phyloP scores from a whole-genome alignment of 768 basidiomycete genomes.

The Lepiota venenata region DNA sequence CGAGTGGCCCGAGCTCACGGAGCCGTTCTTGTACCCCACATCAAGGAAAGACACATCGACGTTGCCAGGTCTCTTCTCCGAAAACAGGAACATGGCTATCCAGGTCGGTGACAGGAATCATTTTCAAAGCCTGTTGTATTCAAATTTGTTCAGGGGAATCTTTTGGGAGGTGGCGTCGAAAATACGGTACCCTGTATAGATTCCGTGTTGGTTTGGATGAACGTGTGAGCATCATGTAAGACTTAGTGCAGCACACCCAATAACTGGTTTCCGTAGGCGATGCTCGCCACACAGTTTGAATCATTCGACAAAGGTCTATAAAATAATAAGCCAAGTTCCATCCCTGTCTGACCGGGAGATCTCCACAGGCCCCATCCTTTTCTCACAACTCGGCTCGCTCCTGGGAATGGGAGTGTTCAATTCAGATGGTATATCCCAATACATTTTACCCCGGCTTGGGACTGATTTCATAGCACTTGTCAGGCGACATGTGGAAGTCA shows the following conservation, averaged over 20 bases:
- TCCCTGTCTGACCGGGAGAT: slow-evolving; percentile 17
- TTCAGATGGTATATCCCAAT: slow-evolving; percentile 41
- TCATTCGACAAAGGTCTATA: slow-evolving; percentile 40
- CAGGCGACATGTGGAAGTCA: slow-evolving; percentile 73
- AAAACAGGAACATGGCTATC: not conserved
- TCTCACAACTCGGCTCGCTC: slow-evolving; percentile 27
- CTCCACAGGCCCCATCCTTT: slow-evolving; percentile 24
- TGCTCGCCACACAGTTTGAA: slow-evolving; percentile 48
- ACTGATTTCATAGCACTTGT: not conserved
- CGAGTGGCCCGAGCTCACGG: slow-evolving; percentile 11
- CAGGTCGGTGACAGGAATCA: not conserved
- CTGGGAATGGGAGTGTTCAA: slow-evolving; percentile 61
- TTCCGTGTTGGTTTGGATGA: slow-evolving; percentile 27
- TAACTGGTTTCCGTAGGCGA: slow-evolving; percentile 22
- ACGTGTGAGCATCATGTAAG: no score
- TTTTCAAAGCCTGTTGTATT: no score
- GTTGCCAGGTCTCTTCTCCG: not conserved
- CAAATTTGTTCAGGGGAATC: slow-evolving; percentile 23
- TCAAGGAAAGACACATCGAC: slow-evolving; percentile 6
- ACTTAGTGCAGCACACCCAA: not conserved
- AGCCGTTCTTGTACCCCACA: slow-evolving; percentile 16
- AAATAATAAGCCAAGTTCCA: not conserved
- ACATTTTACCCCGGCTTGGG: not conserved
- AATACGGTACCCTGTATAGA: slow-evolving; percentile 30
- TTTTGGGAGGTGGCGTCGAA: slow-evolving; percentile 19